Percentiles rank a stretch among this genome's conserved stretches.
Evolutionary conservation across 352 stramenopile genomes (phyloP).

Genomic region (Sclerospora graminicola): DNA sequence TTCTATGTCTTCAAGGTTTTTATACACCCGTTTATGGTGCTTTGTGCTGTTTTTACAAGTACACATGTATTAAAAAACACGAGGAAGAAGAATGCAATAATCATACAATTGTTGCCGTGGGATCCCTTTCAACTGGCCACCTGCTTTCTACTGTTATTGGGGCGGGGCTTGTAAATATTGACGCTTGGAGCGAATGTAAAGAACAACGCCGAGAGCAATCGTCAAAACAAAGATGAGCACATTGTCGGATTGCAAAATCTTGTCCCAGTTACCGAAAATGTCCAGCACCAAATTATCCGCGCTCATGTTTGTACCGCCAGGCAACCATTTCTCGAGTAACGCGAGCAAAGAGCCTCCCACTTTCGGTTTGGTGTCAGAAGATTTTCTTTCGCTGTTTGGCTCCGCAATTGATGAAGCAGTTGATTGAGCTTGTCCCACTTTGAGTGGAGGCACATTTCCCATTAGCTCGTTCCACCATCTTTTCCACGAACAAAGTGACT

Average conservation of each 20-base stretch:
- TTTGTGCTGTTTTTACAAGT: too few relatives aligned
- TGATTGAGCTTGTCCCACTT: background rate
- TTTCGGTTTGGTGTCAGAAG: background rate
- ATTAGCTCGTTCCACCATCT: constrained; percentile 51
- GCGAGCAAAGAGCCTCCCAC: constrained; percentile 11
- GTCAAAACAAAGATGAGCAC: constrained; percentile 50
- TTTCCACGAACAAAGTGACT: constrained; percentile 40
- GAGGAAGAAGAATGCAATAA: constrained; percentile 25
- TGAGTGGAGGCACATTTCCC: constrained; percentile 29
- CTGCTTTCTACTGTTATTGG: constrained; percentile 10
- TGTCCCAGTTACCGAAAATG: constrained; percentile 20
- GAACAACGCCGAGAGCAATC: constrained; percentile 48
- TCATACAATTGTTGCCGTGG: constrained; percentile 18
- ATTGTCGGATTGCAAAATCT: constrained; percentile 53
- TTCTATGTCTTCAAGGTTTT: too few relatives aligned
- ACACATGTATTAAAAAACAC: too few relatives aligned
- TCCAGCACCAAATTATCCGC: constrained; percentile 4
- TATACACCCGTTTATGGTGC: too few relatives aligned
- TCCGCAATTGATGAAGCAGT: background rate
- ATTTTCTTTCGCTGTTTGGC: background rate
- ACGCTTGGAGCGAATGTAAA: constrained; percentile 68
- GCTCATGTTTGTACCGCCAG: constrained; percentile 10
- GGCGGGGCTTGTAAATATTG: constrained; percentile 38
- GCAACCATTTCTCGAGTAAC: constrained; percentile 29
- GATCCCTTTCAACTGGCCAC: constrained; percentile 1